phyloP scores from a whole-genome alignment of 306 rosid genomes.

The Gastrolobium villosum region DNA sequence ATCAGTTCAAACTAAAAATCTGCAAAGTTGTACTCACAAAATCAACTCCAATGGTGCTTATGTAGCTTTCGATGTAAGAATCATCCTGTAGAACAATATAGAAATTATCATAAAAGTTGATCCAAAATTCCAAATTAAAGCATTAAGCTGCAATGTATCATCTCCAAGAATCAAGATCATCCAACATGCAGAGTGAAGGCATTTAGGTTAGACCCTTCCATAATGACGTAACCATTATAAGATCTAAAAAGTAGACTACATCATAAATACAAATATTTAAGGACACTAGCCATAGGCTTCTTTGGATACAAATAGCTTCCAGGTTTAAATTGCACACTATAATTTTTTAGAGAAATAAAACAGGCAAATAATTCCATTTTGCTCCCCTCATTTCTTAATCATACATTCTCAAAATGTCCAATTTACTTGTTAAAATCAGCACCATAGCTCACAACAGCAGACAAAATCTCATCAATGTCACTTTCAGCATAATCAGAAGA shows the following conservation, averaged over 20 bases:
- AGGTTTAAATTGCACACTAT: not conserved
- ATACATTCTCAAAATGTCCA: not conserved
- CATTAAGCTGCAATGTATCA: conserved; percentile 22
- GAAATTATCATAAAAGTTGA: conserved; percentile 1
- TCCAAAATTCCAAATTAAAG: conserved; percentile 30
- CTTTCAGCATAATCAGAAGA: not conserved
- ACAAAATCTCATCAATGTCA: conserved; percentile 16
- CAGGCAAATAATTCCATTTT: not conserved
- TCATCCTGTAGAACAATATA: conserved; percentile 71
- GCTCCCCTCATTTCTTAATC: not conserved
- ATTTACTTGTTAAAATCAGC: conserved; percentile 13
- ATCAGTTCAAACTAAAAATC: conserved; percentile 18
- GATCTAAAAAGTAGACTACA: conserved; percentile 2
- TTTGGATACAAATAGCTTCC: not conserved
- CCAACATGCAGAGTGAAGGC: conserved; percentile 23
- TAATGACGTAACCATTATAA: not conserved
- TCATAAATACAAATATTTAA: conserved; percentile 5
- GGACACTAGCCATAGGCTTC: not conserved
- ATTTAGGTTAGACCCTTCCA: conserved; percentile 9
- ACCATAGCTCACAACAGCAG: not conserved
- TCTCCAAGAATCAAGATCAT: conserved; percentile 36
- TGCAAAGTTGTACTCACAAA: conserved; percentile 70
- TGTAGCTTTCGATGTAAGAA: conserved; percentile 95
- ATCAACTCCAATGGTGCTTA: conserved; percentile 98
- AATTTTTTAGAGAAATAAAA: not conserved